Base-by-base conservation (phyloP, 73 alveolate genomes). In the Symbiodinium pilosum region DNA sequence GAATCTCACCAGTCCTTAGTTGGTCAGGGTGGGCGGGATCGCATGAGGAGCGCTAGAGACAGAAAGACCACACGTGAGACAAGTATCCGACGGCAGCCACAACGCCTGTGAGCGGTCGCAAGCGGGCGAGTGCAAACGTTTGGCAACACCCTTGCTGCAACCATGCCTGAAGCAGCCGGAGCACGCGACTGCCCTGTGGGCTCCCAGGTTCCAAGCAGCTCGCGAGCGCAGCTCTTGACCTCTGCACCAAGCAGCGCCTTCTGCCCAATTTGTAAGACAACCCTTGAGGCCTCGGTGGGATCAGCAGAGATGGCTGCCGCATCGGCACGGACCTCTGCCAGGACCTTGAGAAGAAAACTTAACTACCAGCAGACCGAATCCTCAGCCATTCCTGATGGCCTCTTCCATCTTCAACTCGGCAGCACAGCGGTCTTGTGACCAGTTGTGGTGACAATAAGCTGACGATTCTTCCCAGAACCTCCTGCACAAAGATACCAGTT, bases 401-500 rank as follows among this genome's bases (percentile, higher is more conserved):
- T 91, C 88, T 8, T 91, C 81, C 28, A 52, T 40, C 52, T 85
- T 85, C 30, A 91, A 56, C 77, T 91, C 87, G 11, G 96, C 88
- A 2, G 96, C 96, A n/a, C 96, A 91, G 77, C 96, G 96, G 39
- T 91, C 96, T 43, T 41, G 43, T 28, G 96, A 68, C 95, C 95
- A 88, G 95, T 88, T 41, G 95, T 88, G 95, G 71, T 88, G 95
- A 30, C 95, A 88, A 54, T 56, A 56, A 6, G 71, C 95, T 39
- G 77, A 30, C 28, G 96, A 84, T 28, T 84, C 96, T 40, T 91
- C 96, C 96, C 96, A 91, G 54, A 68, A 91, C 36, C 96, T 84
- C 96, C 96, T 91, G 59, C 59, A 14, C 59, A 47, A 47, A 47
- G 59, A 9, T 52, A 12, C 9, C 28, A 20, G 69, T 52, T 52